Evolutionary conservation across 2,329 filamentous ascomycete species (phyloP).

Genomic region (Xylaria sp.): DNA sequence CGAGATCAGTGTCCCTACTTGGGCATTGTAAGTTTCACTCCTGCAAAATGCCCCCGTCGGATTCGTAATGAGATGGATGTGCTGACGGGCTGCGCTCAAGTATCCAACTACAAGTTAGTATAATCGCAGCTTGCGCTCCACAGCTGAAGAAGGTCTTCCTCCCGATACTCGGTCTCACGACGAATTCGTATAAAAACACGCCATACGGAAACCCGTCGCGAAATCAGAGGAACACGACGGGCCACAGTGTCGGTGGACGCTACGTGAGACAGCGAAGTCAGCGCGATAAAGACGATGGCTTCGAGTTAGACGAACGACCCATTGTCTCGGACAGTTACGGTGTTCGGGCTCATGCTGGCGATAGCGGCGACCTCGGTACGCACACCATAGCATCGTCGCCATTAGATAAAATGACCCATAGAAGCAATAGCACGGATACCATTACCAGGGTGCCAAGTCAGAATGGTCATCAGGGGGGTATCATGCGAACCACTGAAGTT

Average conservation of each 20-base stretch:
- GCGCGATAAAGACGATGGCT: conserved; percentile 25
- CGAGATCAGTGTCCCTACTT: conserved; percentile 48
- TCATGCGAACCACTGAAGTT: conserved; percentile 37
- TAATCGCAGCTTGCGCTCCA: conserved; percentile 55
- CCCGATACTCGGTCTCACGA: conserved; percentile 27
- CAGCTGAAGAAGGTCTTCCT: conserved; percentile 48
- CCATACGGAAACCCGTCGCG: conserved; percentile 26
- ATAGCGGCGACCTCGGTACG: conserved; percentile 17
- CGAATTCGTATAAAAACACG: conserved; percentile 23
- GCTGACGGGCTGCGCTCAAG: conserved; percentile 42
- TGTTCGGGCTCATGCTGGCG: conserved; percentile 12
- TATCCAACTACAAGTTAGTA: conserved; percentile 55
- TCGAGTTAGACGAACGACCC: conserved; percentile 36
- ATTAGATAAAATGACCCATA: conserved; percentile 16
- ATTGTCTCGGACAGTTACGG: conserved; percentile 29
- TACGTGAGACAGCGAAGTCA: conserved; percentile 31
- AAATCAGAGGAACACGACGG: conserved; percentile 21
- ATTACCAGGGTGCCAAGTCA: conserved; percentile 7
- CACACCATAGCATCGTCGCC: conserved; percentile 21
- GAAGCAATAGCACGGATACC: conserved; percentile 27
- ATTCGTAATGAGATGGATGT: conserved; percentile 5
- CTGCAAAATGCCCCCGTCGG: neutral
- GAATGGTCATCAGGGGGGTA: conserved; percentile 15
- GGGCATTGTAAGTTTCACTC: conserved; percentile 49
- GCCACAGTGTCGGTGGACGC: conserved; percentile 26